phyloP scores from a whole-genome alignment of 1,139 yeast genomes.

The Arxiozyma heterogenica region DNA sequence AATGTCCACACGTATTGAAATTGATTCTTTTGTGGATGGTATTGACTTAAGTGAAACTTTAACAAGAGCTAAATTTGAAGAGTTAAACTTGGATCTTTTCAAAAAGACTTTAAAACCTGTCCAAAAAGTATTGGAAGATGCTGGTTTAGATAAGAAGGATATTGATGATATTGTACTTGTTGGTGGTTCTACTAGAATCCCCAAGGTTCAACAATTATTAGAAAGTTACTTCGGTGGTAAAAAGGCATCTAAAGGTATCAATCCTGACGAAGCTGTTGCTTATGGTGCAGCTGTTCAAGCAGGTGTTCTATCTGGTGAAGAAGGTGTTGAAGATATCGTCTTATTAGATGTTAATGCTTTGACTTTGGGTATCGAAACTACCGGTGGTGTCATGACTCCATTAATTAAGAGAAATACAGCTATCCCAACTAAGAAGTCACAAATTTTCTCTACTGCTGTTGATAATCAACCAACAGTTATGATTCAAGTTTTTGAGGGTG shows the following conservation, averaged over 20 bases:
- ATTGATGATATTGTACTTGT: conserved; percentile 89
- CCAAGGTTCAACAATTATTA: conserved; percentile 86
- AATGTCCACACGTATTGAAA: conserved; percentile 70
- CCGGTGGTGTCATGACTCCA: conserved; percentile 97
- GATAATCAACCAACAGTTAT: conserved; percentile 94
- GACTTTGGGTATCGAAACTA: conserved; percentile 92
- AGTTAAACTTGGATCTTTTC: conserved; percentile 77
- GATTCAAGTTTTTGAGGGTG: conserved; percentile 94
- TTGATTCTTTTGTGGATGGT: conserved; percentile 92
- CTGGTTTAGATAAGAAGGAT: conserved; percentile 73
- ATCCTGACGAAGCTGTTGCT: conserved; percentile 97
- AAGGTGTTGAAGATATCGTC: conserved; percentile 64
- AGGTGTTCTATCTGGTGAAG: conserved; percentile 86
- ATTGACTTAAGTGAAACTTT: conserved; percentile 87
- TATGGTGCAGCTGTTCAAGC: conserved; percentile 98
- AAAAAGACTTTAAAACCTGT: conserved; percentile 89
- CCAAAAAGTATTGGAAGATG: conserved; percentile 83
- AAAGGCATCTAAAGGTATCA: conserved; percentile 90
- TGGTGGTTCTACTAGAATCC: conserved; percentile 98
- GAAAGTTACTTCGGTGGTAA: conserved; percentile 85
- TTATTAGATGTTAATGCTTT: conserved; percentile 85
- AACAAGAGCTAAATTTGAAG: conserved; percentile 93
- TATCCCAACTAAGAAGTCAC: conserved; percentile 91
- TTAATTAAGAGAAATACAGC: conserved; percentile 92
- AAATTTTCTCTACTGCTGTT: conserved; percentile 91